Conservation (phyloP, 1,139 yeast genomes). For the Pichia sp. region DNA sequence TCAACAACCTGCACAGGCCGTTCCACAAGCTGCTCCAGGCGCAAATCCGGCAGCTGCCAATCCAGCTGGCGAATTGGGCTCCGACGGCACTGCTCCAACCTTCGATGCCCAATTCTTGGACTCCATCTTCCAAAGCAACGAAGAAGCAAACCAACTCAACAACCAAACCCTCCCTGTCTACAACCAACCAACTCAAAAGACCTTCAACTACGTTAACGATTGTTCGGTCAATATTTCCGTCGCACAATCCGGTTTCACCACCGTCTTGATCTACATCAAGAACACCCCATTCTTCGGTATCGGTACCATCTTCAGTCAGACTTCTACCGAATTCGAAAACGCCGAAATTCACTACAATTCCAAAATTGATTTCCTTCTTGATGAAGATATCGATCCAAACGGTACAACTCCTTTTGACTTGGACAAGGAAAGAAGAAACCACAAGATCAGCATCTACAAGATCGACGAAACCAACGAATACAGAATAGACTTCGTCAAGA, state of each 20-base stretch:
- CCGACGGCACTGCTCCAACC: background rate
- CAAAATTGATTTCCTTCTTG: slow-evolving; percentile 21
- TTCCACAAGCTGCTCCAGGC: no score
- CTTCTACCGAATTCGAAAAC: slow-evolving; percentile 18
- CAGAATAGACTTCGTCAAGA: slow-evolving; percentile 26
- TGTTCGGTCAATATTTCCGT: slow-evolving; percentile 21
- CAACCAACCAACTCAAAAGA: slow-evolving; percentile 16
- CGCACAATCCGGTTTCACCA: slow-evolving; percentile 24
- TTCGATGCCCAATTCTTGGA: background rate
- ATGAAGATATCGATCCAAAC: slow-evolving; percentile 18
- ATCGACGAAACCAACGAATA: slow-evolving; percentile 18
- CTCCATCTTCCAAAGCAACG: slow-evolving; percentile 2
- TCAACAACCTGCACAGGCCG: no score
- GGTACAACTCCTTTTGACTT: slow-evolving; percentile 10
- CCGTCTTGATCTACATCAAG: slow-evolving; percentile 22
- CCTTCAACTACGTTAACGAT: slow-evolving; percentile 23
- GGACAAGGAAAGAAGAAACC: slow-evolving; percentile 19
- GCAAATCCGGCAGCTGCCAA: no score
- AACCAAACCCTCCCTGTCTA: background rate
- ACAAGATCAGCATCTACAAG: slow-evolving; percentile 22
- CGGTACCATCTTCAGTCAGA: slow-evolving; percentile 20
- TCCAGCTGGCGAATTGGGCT: background rate
- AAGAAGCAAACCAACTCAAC: background rate
- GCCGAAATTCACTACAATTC: slow-evolving; percentile 25
- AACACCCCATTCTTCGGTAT: slow-evolving; percentile 24